Evolutionary conservation across 495 filamentous ascomycete species (phyloP).

Genomic region (Cenococcum geophilum): DNA sequence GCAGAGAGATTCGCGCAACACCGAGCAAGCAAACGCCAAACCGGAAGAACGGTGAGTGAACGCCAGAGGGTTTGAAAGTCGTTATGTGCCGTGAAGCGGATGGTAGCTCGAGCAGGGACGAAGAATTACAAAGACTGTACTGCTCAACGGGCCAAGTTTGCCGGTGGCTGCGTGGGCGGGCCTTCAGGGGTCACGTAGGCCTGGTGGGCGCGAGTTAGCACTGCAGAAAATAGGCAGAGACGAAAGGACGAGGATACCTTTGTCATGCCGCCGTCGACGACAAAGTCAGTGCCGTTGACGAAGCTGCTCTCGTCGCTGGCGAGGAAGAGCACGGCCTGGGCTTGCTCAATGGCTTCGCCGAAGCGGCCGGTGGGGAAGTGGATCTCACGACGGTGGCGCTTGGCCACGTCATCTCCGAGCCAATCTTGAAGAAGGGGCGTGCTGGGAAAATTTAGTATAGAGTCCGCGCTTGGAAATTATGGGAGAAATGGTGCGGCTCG

Average conservation of each 20-base stretch:
- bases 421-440: conserved; percentile 86
- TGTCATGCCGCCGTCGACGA: conserved; percentile 95
- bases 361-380: conserved; percentile 95
- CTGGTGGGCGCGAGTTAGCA: conserved; percentile 12
- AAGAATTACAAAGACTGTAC: neutral
- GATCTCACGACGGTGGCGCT: conserved; percentile 79
- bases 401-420: conserved; percentile 81
- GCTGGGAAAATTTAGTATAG: conserved; percentile 34
- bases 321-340: conserved; percentile 86
- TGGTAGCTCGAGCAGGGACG: too few relatives aligned
- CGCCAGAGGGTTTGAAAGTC: neutral
- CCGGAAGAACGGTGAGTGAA: neutral
- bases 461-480: conserved; percentile 2
- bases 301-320: conserved; percentile 94
- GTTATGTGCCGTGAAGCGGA: neutral
- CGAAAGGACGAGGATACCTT: conserved; percentile 38
- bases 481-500: neutral
- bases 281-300: conserved; percentile 86
- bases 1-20: too few relatives aligned
- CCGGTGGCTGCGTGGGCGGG: conserved; percentile 59
- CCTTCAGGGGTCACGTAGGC: conserved; percentile 93
- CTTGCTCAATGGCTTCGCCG: conserved; percentile 92
- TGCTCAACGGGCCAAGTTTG: conserved; percentile 47
- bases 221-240: too few relatives aligned
- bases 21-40: too few relatives aligned